Evolutionary conservation across 2,329 filamentous ascomycete genomes (phyloP), one percentile per base, ranked within the genome.

Genomic region (Ophiostoma quercus): DNA sequence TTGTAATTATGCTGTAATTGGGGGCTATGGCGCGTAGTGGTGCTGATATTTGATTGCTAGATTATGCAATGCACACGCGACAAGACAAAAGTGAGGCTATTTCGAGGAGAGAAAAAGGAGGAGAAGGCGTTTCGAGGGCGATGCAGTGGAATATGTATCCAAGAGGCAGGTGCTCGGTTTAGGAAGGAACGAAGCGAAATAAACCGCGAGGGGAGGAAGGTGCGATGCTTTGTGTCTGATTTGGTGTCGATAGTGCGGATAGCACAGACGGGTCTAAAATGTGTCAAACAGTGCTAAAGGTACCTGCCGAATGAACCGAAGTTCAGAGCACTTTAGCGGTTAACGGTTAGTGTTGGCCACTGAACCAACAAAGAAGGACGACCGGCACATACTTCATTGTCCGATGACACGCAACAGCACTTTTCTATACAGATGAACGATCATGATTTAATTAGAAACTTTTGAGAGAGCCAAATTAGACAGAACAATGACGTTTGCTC

Each of bases 31-130:
- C 16, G 51, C 25, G 22, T 14, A 11, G 16, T 62, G 25, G 57
- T 25, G 51, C 9, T 25, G n/a, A 57, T 25, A 57, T 34, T 29
- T 62, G 2, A 62, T 32, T 29, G 57, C 25, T 32, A 19, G 25
- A 16, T 62, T 25, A 25, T 57, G 51, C 51, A 25, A 14, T 57
- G 22, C 51, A 14, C 16, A 63, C 14, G 29, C 12, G 12, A 41
- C 39, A 41, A 41, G 39, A 63, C 60, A 63, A 63, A 37, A 65
- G 34, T 65, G 62, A 65, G n/a, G 62, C 5, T 41, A 39, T 65
- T 65, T 4, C 1, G 19, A 22, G 22, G 11, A 37, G 62, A 39
- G n/a, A 39, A 65, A 39, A 3, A 34, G 8, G 32, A 39, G 62
- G 32, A 65, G 19, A 7, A n/a, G 60, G 32, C 19, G 7, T 12